These are phyloP conservation scores for Sicyos edulis DNA, from an alignment of 306 rosid species.

Conservation along the genomic window DNA sequence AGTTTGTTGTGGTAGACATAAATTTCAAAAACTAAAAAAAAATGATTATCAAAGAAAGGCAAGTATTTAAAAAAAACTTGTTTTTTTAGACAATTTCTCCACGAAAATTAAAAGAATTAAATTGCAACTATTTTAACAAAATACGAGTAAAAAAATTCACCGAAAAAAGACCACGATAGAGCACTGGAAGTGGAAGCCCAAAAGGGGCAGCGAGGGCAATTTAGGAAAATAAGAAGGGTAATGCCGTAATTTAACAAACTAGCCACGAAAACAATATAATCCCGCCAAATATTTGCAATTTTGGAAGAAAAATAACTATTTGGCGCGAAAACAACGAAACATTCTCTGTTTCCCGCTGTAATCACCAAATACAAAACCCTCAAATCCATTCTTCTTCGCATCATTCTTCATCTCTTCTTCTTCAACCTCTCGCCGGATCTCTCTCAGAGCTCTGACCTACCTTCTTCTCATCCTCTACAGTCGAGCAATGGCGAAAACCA, in stretches of 20 bases:
- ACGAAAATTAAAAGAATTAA: no score
- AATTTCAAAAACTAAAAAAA: no score
- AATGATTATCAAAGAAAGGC: no score
- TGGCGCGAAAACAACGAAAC: conserved; percentile 15
- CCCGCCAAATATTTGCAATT: not conserved
- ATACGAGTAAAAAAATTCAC: not conserved
- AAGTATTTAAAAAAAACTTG: no score
- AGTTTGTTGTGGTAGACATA: no score
- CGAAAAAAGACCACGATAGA: not conserved
- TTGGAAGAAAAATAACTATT: not conserved
- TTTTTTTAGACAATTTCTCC: no score
- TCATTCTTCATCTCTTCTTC: not conserved
- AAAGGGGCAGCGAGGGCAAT: not conserved
- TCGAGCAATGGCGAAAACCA: conserved; percentile 40
- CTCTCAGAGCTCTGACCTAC: not conserved
- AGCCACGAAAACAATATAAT: not conserved
- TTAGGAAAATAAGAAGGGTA: not conserved
- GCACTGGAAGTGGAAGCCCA: not conserved
- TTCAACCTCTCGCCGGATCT: not conserved
- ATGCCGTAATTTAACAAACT: not conserved
- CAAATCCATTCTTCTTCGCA: conserved; percentile 4
- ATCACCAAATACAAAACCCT: conserved; percentile 3
- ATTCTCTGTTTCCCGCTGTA: conserved; percentile 15
- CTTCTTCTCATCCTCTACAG: not conserved
- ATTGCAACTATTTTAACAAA: not conserved